phyloP scores from a whole-genome alignment of 148 eudicot genomes.

The Camellia lanceoleosa region DNA sequence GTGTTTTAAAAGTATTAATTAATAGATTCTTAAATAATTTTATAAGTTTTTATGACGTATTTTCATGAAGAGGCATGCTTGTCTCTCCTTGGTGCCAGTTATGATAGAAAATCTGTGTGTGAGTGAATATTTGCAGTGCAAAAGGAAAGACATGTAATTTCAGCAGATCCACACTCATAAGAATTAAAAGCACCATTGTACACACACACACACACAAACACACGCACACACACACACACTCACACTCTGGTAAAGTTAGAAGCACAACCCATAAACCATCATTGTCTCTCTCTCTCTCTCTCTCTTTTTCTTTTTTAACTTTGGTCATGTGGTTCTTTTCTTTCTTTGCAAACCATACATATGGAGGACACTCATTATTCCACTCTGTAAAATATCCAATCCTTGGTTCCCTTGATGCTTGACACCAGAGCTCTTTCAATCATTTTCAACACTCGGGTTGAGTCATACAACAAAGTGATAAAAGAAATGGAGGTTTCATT shows the following conservation, averaged over 20 bases:
- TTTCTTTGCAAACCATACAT: background rate
- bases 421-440: slow-evolving; percentile 24
- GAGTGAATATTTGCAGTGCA: slow-evolving; percentile 3
- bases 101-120: slow-evolving; percentile 12
- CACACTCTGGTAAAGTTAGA: background rate
- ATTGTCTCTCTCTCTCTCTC: background rate
- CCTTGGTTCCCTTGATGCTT: slow-evolving; percentile 38
- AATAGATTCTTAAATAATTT: too few relatives aligned
- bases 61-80: slow-evolving; percentile 19
- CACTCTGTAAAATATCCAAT: slow-evolving; percentile 26
- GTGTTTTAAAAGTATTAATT: too few relatives aligned
- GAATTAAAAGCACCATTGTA: slow-evolving; percentile 8
- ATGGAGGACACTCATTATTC: slow-evolving; percentile 16
- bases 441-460: slow-evolving; percentile 21
- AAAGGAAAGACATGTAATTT: background rate
- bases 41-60: too few relatives aligned
- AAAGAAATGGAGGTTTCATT: slow-evolving; percentile 3
- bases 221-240: background rate
- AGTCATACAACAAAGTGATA: slow-evolving; percentile 9
- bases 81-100: slow-evolving; percentile 15
- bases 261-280: background rate
- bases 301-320: background rate
- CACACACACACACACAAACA: background rate
- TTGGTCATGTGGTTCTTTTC: slow-evolving; percentile 16
- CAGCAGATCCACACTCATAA: background rate